Conservation (phyloP, 768 basidiomycete genomes). For the Daedalea quercina region DNA sequence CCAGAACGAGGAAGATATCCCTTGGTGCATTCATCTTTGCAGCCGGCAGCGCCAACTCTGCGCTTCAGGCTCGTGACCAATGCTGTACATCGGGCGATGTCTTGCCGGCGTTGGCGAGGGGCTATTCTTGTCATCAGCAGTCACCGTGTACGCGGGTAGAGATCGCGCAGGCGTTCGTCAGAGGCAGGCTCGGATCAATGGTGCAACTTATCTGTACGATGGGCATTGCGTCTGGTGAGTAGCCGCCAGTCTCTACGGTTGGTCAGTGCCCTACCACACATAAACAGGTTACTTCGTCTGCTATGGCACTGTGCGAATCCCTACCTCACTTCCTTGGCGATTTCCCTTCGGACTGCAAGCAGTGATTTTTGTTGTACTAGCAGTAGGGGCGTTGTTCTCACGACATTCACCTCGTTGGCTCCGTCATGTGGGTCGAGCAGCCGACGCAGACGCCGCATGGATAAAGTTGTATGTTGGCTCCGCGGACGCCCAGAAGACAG, state of each 20-base stretch:
- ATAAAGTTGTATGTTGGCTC: slow-evolving; percentile 16
- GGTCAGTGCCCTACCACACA: background rate
- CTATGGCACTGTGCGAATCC: slow-evolving; percentile 29
- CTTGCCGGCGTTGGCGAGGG: slow-evolving; percentile 43
- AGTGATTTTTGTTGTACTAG: slow-evolving; percentile 22
- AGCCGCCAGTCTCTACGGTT: slow-evolving; percentile 8
- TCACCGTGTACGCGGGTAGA: slow-evolving; percentile 35
- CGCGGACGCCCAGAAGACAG: slow-evolving; percentile 23
- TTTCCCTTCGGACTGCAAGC: slow-evolving; percentile 31
- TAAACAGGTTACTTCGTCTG: slow-evolving; percentile 32
- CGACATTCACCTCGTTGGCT: slow-evolving; percentile 39
- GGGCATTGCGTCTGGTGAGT: slow-evolving; percentile 33
- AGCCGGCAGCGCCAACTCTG: slow-evolving; percentile 35
- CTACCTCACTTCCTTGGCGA: slow-evolving; percentile 30
- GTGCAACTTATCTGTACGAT: slow-evolving; percentile 37
- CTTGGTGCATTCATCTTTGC: slow-evolving; percentile 35
- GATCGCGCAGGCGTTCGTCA: slow-evolving; percentile 34
- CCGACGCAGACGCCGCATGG: slow-evolving; percentile 26
- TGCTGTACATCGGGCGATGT: slow-evolving; percentile 38
- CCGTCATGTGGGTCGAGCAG: slow-evolving; percentile 25
- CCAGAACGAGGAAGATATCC: slow-evolving; percentile 38
- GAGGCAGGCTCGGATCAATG: slow-evolving; percentile 33
- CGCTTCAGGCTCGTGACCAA: slow-evolving; percentile 26
- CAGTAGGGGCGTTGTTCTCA: slow-evolving; percentile 24
- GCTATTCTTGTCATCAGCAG: slow-evolving; percentile 33